A percentile compares a stretch with the other conserved stretches of the same genome.
These are phyloP conservation scores for Strobilomyces dryophilus DNA, from an alignment of 768 basidiomycete genomes.

Conservation along the genomic window DNA sequence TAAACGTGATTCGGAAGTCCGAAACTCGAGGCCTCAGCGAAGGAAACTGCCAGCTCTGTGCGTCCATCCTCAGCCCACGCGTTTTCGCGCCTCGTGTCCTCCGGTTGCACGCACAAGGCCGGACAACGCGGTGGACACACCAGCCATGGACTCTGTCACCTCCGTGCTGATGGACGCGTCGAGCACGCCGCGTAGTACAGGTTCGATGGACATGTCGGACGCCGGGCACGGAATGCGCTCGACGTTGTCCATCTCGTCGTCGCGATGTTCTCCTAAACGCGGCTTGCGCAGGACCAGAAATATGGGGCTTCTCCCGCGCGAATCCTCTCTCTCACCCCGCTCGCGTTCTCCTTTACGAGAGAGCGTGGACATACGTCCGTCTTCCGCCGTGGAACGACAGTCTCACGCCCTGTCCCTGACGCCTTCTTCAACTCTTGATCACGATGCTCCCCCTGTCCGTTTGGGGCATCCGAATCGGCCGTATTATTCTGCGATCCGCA, in stretches of 20 bases:
- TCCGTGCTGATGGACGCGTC: conserved; percentile 23
- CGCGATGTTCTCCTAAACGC: conserved; percentile 27
- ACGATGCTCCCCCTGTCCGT: conserved; percentile 28
- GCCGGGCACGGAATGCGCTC: conserved; percentile 11
- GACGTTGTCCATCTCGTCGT: conserved; percentile 22
- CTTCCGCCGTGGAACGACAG: conserved; percentile 18
- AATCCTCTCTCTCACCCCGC: conserved; percentile 21
- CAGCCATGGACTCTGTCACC: conserved; percentile 15
- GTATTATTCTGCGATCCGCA: conserved; percentile 53
- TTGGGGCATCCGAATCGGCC: conserved; percentile 52
- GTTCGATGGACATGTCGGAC: conserved; percentile 16
- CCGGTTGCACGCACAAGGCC: conserved; percentile 1
- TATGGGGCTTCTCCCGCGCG: conserved; percentile 29
- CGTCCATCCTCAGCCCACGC: conserved; percentile 12
- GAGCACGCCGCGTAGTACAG: conserved; percentile 18
- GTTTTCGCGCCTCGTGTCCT: conserved; percentile 13
- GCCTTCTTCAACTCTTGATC: conserved; percentile 21
- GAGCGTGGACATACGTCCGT: conserved; percentile 15
- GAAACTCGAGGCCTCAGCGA: conserved; percentile 13
- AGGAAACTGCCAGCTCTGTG: conserved; percentile 21
- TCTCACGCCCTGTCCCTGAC: conserved; percentile 19
- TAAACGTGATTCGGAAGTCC: conserved; percentile 13
- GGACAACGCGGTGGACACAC: conserved; percentile 6
- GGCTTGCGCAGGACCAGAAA: conserved; percentile 39
- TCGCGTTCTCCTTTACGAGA: conserved; percentile 22